These are phyloP conservation scores for Pezicula neosporulosa DNA, from an alignment of 2,329 filamentous ascomycete species.

Conservation along the genomic window DNA sequence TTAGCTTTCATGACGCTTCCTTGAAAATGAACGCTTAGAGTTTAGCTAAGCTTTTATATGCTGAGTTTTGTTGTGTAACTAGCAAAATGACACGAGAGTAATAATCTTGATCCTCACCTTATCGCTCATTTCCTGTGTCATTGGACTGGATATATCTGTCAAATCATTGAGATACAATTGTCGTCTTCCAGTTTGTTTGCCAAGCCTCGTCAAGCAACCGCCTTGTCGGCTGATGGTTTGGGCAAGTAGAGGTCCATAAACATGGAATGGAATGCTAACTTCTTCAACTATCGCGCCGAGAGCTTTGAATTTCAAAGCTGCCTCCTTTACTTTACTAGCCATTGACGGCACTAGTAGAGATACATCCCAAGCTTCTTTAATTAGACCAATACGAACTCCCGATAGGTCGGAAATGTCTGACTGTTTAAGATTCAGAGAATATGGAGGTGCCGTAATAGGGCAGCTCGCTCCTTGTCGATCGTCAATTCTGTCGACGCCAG, in stretches of 20 bases:
- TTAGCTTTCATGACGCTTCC: slow-evolving; percentile 5
- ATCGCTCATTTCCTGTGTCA: slow-evolving; percentile 11
- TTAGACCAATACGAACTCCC: background rate
- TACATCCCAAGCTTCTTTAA: slow-evolving; percentile 36
- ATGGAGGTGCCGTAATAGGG: slow-evolving; percentile 13
- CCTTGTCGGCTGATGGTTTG: slow-evolving; percentile 12
- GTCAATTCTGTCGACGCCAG: slow-evolving; percentile 46
- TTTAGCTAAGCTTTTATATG: background rate
- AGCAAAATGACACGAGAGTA: background rate
- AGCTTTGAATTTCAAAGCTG: slow-evolving; percentile 35
- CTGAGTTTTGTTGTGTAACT: too few relatives aligned
- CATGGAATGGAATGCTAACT: slow-evolving; percentile 46
- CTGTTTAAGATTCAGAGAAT: too few relatives aligned
- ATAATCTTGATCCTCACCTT: slow-evolving; percentile 4
- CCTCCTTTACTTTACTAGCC: slow-evolving; percentile 28
- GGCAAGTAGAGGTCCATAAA: slow-evolving; percentile 15
- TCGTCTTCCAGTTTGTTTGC: slow-evolving; percentile 13
- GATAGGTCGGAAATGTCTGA: too few relatives aligned
- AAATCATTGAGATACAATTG: slow-evolving; percentile 18
- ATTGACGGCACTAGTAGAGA: too few relatives aligned
- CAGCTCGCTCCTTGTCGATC: slow-evolving; percentile 37
- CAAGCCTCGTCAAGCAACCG: slow-evolving; percentile 10
- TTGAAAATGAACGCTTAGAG: slow-evolving; percentile 12
- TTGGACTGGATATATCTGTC: slow-evolving; percentile 14
- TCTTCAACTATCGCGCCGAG: slow-evolving; percentile 48